These are phyloP conservation scores for Cairneyella variabilis DNA, from an alignment of 495 filamentous ascomycete species.

Conservation along the genomic window DNA sequence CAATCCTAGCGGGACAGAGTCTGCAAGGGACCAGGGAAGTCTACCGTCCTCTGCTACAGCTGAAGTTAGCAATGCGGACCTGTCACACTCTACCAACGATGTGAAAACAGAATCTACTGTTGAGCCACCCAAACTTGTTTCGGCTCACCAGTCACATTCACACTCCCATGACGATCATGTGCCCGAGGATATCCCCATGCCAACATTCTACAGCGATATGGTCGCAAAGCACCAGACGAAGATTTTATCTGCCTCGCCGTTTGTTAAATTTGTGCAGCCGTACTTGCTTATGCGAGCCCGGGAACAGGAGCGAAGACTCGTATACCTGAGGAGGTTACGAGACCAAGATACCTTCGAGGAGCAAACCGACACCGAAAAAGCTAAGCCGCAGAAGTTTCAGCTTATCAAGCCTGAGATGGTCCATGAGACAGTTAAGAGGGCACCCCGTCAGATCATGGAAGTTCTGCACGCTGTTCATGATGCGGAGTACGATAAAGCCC, in stretches of 20 bases:
- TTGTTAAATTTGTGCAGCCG: conserved; percentile 90
- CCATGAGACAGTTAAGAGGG: conserved; percentile 68
- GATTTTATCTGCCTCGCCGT: conserved; percentile 92
- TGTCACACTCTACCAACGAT: background rate
- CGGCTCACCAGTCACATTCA: conserved; percentile 41
- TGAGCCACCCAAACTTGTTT: conserved; percentile 28
- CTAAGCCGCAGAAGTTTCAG: conserved; percentile 62
- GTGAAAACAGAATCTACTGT: background rate
- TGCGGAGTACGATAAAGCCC: conserved; percentile 91
- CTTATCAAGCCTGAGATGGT: conserved; percentile 95
- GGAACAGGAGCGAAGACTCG: conserved; percentile 79
- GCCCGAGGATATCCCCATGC: conserved; percentile 83
- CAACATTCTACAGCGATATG: conserved; percentile 91
- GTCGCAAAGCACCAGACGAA: conserved; percentile 88
- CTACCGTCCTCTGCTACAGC: background rate
- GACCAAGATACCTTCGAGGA: conserved; percentile 69
- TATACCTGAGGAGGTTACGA: conserved; percentile 73
- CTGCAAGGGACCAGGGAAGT: background rate
- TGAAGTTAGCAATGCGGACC: conserved; percentile 1
- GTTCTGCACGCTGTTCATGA: conserved; percentile 91
- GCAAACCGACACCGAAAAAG: conserved; percentile 53
- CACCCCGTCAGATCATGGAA: conserved; percentile 83
- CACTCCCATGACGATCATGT: conserved; percentile 50
- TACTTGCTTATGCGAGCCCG: conserved; percentile 88
- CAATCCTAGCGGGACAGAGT: background rate